Evolutionary conservation across 2,329 filamentous ascomycete species (phyloP), one percentile per base, ranked within the genome.

Genomic region (Paecilomyces variotii): DNA sequence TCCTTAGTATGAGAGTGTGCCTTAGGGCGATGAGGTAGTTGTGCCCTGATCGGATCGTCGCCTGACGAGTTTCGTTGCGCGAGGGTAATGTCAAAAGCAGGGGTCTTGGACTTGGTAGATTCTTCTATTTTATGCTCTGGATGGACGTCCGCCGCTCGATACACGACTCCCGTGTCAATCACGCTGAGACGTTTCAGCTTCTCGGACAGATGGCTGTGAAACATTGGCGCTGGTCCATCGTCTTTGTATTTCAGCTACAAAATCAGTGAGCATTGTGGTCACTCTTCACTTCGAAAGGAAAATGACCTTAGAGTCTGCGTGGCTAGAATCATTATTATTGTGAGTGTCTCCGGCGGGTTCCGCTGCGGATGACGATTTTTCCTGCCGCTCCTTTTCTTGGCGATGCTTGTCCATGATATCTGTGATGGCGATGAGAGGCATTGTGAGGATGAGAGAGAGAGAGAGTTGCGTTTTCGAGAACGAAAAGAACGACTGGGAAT

Each of bases 331-430:
- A 14, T 6, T 14, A 14, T 6, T 14, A 4, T 45, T 3, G 19
- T 45, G 14, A 45, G 39, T 19, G 19, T 1, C 39, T 45, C 19
- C 39, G 39, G n/a, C n/a, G 14, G 19, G 35, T 4, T 45, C 35
- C 35, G 14, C n/a, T 7, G 35, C 14, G 14, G 35, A 19, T 57
- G 28, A 32, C 19, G 19, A 19, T n/a, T 54, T 55, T 28, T 55
- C 26, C 56, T 34, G 27, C 30, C 53, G n/a, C 50, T 55, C 45
- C 56, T n/a, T 34, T 52, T 55, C 30, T 49, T 53, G 51, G 34
- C 30, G n/a, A 11, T 30, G 12, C 27, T 28, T n/a, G 19, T 12
- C 45, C 34, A 14, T 57, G 25, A 53, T 54, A 55, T 54, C 54
- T 25, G 50, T 28, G 14, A 52, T 27, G 12, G 50, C 27, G 50